phyloP scores from a whole-genome alignment of 78 protist genomes.

The Dictyostelium discoideum region DNA sequence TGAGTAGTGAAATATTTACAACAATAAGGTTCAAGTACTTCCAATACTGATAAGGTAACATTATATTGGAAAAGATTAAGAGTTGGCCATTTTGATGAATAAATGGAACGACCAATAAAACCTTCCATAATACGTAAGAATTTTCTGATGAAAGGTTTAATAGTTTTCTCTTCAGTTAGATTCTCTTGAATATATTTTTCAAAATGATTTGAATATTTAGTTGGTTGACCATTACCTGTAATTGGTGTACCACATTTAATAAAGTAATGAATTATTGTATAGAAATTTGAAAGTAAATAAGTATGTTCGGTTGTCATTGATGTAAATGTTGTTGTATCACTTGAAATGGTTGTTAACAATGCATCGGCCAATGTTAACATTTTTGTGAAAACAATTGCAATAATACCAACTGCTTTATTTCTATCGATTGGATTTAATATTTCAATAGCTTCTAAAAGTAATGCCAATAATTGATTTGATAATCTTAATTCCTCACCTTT shows the following conservation, averaged over 20 bases:
- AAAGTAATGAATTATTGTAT: slow-evolving; percentile 12
- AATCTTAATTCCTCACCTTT: slow-evolving; percentile 32
- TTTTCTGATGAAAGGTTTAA: slow-evolving; percentile 20
- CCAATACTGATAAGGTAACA: background rate
- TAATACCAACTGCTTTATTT: background rate
- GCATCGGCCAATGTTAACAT: slow-evolving; percentile 6
- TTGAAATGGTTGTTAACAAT: background rate
- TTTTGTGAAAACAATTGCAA: slow-evolving; percentile 32
- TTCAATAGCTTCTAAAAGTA: slow-evolving; percentile 44
- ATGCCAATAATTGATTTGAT: slow-evolving; percentile 40
- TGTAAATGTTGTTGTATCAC: background rate
- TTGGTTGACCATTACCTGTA: background rate
- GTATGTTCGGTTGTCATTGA: slow-evolving; percentile 22
- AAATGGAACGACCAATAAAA: background rate
- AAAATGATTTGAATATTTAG: background rate
- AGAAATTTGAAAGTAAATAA: slow-evolving; percentile 11
- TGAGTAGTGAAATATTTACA: background rate
- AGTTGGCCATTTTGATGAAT: slow-evolving; percentile 14
- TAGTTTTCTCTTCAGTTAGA: background rate
- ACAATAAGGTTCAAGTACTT: background rate
- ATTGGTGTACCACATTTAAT: slow-evolving; percentile 5
- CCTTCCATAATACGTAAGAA: slow-evolving; percentile 30
- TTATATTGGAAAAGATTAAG: slow-evolving; percentile 35
- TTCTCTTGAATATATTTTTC: slow-evolving; percentile 10
- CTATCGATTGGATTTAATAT: background rate